Percentiles rank a stretch among this genome's conserved stretches.
Conservation (phyloP, 306 rosid species). For the Spatholobus suberectus region DNA sequence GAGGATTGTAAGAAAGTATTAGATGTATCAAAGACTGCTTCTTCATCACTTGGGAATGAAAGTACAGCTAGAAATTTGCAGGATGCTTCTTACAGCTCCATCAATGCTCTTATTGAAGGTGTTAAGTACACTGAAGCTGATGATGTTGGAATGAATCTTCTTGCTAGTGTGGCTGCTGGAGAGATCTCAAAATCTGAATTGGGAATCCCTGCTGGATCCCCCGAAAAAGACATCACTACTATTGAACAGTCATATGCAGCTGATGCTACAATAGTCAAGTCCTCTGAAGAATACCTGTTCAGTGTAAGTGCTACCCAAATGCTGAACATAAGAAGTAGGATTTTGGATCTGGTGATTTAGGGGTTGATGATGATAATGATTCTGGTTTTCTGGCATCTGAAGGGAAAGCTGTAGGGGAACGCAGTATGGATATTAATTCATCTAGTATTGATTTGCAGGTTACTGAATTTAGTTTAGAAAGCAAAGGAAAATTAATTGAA, state of each 20-base stretch:
- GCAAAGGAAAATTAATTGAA: conserved; percentile 47
- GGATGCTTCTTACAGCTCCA: conserved; percentile 75
- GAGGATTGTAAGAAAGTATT: conserved; percentile 49
- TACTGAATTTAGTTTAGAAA: conserved; percentile 37
- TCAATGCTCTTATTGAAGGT: conserved; percentile 79
- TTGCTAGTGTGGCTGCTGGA: conserved; percentile 88
- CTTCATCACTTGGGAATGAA: conserved; percentile 53
- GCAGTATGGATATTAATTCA: conserved; percentile 32
- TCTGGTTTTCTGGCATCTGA: conserved; percentile 34
- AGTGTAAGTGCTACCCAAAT: conserved; percentile 36
- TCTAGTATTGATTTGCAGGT: conserved; percentile 35
- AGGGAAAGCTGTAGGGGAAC: conserved; percentile 43
- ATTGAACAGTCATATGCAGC: conserved; percentile 53
- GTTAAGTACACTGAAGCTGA: conserved; percentile 77
- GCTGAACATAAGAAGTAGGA: conserved; percentile 40
- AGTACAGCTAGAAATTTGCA: conserved; percentile 53
- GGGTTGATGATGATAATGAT: conserved; percentile 44
- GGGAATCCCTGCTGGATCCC: conserved; percentile 63
- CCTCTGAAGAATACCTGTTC: conserved; percentile 45
- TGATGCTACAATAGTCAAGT: conserved; percentile 47
- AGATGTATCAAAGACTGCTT: conserved; percentile 55
- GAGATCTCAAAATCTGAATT: conserved; percentile 66
- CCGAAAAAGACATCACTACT: conserved; percentile 47
- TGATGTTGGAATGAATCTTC: conserved; percentile 84
- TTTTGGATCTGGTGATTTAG: conserved; percentile 22